Evolutionary conservation across 352 stramenopile species (phyloP).

Genomic region (Pythium volutum): DNA sequence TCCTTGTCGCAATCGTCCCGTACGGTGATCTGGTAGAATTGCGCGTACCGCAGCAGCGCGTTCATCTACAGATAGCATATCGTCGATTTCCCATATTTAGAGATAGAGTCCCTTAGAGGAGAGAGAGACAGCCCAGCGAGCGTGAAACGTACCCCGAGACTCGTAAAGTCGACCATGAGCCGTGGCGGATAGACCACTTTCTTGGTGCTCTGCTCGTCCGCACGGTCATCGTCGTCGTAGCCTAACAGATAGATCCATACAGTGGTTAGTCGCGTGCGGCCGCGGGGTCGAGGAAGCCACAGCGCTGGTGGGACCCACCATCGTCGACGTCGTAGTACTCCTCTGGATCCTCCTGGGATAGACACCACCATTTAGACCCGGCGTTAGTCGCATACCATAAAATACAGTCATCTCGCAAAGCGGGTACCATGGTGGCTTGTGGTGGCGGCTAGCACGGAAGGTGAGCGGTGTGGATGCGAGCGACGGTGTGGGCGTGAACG

Average conservation of each 20-base stretch:
- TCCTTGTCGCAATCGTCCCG: slow-evolving; percentile 59
- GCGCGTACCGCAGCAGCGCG: slow-evolving; percentile 71
- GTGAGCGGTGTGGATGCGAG: not conserved
- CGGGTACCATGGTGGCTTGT: slow-evolving; percentile 7
- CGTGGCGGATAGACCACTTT: slow-evolving; percentile 64
- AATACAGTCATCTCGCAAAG: not conserved
- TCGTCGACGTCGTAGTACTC: slow-evolving; percentile 32
- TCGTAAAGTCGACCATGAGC: slow-evolving; percentile 85
- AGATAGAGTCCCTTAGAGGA: not conserved
- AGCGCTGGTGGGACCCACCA: not conserved
- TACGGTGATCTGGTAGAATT: slow-evolving; percentile 76
- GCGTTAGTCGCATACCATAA: not conserved
- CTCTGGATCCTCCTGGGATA: slow-evolving; percentile 24
- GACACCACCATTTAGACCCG: not conserved
- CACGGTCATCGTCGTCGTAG: slow-evolving; percentile 33
- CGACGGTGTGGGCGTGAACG: not conserved
- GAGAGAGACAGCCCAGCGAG: not conserved
- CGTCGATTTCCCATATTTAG: not conserved
- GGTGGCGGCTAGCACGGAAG: not conserved
- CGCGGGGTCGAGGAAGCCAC: not conserved
- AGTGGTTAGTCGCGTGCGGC: not conserved
- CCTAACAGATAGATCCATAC: not conserved
- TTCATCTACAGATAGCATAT: slow-evolving; percentile 48
- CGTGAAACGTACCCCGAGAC: slow-evolving; percentile 51
- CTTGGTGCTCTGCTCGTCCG: slow-evolving; percentile 25